Base-by-base conservation (phyloP, 495 filamentous ascomycete species). In the Hypoxylon lienhwacheense region DNA sequence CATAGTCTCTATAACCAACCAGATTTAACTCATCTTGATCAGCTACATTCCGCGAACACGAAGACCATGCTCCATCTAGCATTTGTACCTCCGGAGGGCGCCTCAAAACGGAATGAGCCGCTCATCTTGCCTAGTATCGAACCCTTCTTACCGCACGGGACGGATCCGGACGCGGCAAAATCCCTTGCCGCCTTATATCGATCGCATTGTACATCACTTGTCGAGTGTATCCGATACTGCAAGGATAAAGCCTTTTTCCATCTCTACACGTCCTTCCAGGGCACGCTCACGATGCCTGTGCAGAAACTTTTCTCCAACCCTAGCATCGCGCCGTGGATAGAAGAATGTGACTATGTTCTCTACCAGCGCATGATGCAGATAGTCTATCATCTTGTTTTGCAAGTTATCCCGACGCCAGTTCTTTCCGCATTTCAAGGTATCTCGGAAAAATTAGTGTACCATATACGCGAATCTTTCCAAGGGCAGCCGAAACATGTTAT, bases 291-390 rank as follows among this genome's bases (percentile, higher is more conserved):
- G 11, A 91, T 95, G 66, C 95, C 95, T 2, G 90, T 96, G n/a
- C 91, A 96, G 71, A 97, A 92, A 70, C 78, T 98, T 7, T 84
- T 98, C 52, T 83, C 85, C 5, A 83, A 93, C 59, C 87, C 86
- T 1, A 82, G 80, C 47, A 75, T 98, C 39, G 88, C 90, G 10
- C 82, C 87, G 2, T 98, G 93, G 93, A 95, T 98, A 55, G 86
- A 89, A 61, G 86, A 95, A 65, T 96, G 90, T 61, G 93, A 98
- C 59, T 92, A 91, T 74, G 74, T 91, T 28, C 90, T 97, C 77
- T 98, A 98, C 66, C 90, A 85, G 59, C 91, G 91, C 59, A 96
- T 97, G 90, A 89, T 95, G 70, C 84, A 86, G 19, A 89, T 96
- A 44, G 80, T 97, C 20, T 85, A 89, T 4, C 83, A 84, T 4